phyloP scores from a whole-genome alignment of 129 eudicot species.

The Pseudognaphalium luteoalbum region DNA sequence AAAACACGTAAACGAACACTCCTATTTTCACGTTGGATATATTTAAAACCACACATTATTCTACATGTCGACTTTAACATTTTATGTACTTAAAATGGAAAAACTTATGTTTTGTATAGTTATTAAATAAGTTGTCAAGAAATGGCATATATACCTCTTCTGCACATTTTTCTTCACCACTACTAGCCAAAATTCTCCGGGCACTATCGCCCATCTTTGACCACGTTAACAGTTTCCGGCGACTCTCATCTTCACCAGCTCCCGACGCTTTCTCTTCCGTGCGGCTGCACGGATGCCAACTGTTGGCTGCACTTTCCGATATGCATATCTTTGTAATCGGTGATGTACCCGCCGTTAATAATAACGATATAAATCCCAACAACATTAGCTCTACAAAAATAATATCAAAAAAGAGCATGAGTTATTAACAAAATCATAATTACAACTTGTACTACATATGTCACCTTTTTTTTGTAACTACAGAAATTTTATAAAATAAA shows the following conservation, averaged over 20 bases:
- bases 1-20: neutral
- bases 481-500: too few species aligned
- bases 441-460: neutral
- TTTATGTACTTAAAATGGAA: too few species aligned
- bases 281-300: conserved; percentile 64
- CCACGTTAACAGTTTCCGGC: conserved; percentile 52
- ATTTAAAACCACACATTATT: neutral
- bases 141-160: conserved; percentile 33
- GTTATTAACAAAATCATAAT: neutral
- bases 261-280: conserved; percentile 21
- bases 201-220: conserved; percentile 27
- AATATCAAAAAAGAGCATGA: neutral
- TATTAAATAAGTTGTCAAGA: neutral
- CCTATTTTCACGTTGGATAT: neutral
- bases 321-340: conserved; percentile 56
- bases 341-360: conserved; percentile 56
- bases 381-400: conserved; percentile 63
- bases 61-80: too few species aligned
- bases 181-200: conserved; percentile 42
- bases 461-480: neutral
- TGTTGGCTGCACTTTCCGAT: conserved; percentile 42
- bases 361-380: conserved; percentile 70
- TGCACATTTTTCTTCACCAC: conserved; percentile 45
- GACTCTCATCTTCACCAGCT: conserved; percentile 31
- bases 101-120: neutral